phyloP scores from a whole-genome alignment of 2,329 filamentous ascomycete genomes.

The Claviceps citrina region DNA sequence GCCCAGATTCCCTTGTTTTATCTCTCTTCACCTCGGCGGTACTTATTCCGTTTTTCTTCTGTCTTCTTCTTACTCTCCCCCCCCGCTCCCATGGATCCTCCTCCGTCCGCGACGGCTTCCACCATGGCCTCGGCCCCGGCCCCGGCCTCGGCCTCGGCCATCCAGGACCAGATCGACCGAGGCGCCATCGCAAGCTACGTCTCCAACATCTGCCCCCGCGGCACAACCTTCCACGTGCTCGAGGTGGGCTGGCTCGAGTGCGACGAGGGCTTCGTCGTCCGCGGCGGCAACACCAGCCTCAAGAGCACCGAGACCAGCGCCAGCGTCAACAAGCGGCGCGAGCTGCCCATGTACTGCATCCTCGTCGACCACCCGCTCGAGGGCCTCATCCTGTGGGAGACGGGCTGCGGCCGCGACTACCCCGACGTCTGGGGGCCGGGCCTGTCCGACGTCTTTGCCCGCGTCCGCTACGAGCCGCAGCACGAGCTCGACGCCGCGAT shows the following conservation, averaged over 20 bases:
- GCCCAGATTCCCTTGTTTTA: too few relatives aligned
- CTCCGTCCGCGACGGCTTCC: too few relatives aligned
- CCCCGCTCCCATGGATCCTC: too few relatives aligned
- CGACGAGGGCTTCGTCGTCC: constrained; percentile 3
- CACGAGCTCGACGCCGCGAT: constrained; percentile 10
- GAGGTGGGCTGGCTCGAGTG: constrained; percentile 3
- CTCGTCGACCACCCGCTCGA: constrained; percentile 9
- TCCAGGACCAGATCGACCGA: neutral
- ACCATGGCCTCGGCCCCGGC: neutral
- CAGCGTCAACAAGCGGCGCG: neutral
- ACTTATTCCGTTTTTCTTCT: too few relatives aligned
- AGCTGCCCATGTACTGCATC: constrained; percentile 4
- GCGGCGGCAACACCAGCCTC: constrained; percentile 1
- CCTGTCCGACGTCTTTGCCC: constrained; percentile 9
- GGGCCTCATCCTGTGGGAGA: constrained; percentile 10
- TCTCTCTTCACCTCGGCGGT: too few relatives aligned
- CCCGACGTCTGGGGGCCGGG: constrained; percentile 9
- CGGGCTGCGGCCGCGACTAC: constrained; percentile 9
- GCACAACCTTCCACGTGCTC: constrained; percentile 1
- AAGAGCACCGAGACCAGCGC: constrained; percentile 1
- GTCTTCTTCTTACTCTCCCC: too few relatives aligned
- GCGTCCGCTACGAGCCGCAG: constrained; percentile 7
- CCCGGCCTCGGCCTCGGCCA: neutral
- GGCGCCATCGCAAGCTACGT: constrained; percentile 1
- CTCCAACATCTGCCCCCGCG: neutral